Evolutionary conservation across 2,329 filamentous ascomycete genomes (phyloP).

Genomic region (Pyrenochaeta sp.): DNA sequence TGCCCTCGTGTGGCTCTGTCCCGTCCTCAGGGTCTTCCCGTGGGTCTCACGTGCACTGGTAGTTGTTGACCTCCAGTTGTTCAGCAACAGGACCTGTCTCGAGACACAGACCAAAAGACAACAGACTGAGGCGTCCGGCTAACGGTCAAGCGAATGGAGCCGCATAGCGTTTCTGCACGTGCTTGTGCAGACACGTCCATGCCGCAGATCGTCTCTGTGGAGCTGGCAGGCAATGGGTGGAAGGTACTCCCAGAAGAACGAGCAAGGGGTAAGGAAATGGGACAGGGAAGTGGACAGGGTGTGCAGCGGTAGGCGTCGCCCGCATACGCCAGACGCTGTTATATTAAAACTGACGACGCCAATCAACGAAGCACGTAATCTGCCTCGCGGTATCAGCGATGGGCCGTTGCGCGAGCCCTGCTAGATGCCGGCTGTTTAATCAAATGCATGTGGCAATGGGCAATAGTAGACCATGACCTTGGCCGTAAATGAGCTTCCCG

Average conservation of each 20-base stretch:
- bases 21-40: slow-evolving; percentile 11
- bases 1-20: slow-evolving; percentile 16
- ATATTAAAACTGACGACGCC: slow-evolving; percentile 30
- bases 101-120: neutral
- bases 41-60: slow-evolving; percentile 4
- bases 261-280: slow-evolving; percentile 16
- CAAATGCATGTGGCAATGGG: neutral
- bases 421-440: slow-evolving; percentile 1
- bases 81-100: too few relatives aligned
- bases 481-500: neutral
- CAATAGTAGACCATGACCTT: neutral
- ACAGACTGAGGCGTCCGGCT: neutral
- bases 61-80: neutral
- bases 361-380: slow-evolving; percentile 11
- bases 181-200: slow-evolving; percentile 33
- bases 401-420: slow-evolving; percentile 1
- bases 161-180: slow-evolving; percentile 42
- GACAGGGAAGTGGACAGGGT: slow-evolving; percentile 21
- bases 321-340: slow-evolving; percentile 28
- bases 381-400: slow-evolving; percentile 8
- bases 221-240: slow-evolving; percentile 17
- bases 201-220: slow-evolving; percentile 33
- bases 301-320: slow-evolving; percentile 23
- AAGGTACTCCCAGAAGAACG: slow-evolving; percentile 16
- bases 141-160: slow-evolving; percentile 27